Evolutionary conservation across 495 filamentous ascomycete species (phyloP), one percentile per base, ranked within the genome.

Genomic region (Penicillium simplicissimum): DNA sequence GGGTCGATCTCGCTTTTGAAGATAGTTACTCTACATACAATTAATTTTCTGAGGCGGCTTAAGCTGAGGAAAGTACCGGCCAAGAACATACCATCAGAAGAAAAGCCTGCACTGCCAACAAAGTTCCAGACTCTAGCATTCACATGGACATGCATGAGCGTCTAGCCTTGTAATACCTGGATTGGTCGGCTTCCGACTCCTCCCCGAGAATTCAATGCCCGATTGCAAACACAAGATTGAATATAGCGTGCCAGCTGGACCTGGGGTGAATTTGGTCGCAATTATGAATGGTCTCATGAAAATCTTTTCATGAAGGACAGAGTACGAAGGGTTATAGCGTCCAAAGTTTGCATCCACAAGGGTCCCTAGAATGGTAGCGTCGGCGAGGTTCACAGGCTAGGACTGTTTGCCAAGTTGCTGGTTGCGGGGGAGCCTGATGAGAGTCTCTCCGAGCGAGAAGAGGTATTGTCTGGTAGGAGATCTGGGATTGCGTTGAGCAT

Each of bases 1-100:
- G 4, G 66, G 66, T 2, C 66, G 57, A 52, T 69, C 66, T 45
- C 66, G 63, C 15, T 64, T 66, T 36, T 69, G 66, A 3, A 69
- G 60, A 19, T 66, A 64, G 35, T 69, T 66, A 19, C 53, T 25
- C 37, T 55, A 37, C 23, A 55, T 13, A 14, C 15, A 14, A 15
- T 43, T 45, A 45, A 9, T 7, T 45, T 0, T 19, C 10, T 11
- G 19, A 21, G 19, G 17, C 9, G 19, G 17, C 19, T 19, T 45
- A 7, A 45, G 11, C 1, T 45, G 19, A 10, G 42, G 14, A 19
- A 11, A 45, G 4, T 9, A 8, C 5, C 5, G 3, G 19, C 23
- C 17, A 19, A 2, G 11, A 23, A 10, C 17, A 9, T 45, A 45
- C 42, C 17, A 45, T 23, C 19, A 23, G 19, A 45, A 45, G 42